A percentile compares a stretch with the other conserved stretches of the same genome.
Conservation (phyloP, 2,329 filamentous ascomycete species). For the Torrubiella hemipterigena region DNA sequence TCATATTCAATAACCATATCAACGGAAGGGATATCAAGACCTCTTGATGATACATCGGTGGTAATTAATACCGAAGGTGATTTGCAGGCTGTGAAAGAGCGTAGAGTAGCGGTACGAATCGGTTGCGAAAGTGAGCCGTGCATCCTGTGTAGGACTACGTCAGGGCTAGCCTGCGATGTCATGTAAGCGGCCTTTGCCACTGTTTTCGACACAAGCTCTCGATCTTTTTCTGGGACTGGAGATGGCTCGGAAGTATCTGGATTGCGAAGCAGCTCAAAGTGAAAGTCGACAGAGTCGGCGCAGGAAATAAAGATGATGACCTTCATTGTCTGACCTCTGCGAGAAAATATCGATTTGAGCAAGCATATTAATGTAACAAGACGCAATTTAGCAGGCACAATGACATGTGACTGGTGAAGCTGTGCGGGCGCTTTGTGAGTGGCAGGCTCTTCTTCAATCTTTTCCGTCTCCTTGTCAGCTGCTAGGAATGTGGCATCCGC, state of each 20-base stretch:
- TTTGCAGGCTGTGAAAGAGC: slow-evolving; percentile 61
- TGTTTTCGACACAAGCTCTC: slow-evolving; percentile 38
- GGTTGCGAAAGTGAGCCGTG: slow-evolving; percentile 87
- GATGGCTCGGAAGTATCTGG: slow-evolving; percentile 17
- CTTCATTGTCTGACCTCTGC: slow-evolving; percentile 89
- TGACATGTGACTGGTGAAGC: slow-evolving; percentile 80
- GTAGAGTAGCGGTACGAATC: slow-evolving; percentile 74
- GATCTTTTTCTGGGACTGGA: slow-evolving; percentile 16
- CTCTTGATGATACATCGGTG: slow-evolving; percentile 90
- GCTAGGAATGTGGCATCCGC: slow-evolving; percentile 85
- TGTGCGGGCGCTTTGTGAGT: slow-evolving; percentile 77
- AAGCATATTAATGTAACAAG: slow-evolving; percentile 78
- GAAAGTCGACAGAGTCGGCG: slow-evolving; percentile 93
- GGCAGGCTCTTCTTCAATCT: slow-evolving; percentile 30
- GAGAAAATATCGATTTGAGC: slow-evolving; percentile 76
- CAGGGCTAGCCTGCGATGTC: slow-evolving; percentile 61
- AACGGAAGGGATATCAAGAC: slow-evolving; percentile 88
- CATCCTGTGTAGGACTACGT: slow-evolving; percentile 69
- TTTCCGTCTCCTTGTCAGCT: slow-evolving; percentile 42
- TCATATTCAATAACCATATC: slow-evolving; percentile 95
- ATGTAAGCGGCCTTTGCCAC: slow-evolving; percentile 60
- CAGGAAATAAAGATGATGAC: slow-evolving; percentile 95
- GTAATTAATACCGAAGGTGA: slow-evolving; percentile 77
- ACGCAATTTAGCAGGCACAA: slow-evolving; percentile 81
- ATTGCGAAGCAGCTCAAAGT: slow-evolving; percentile 68